Base-by-base conservation (phyloP, 805 yeast genomes). In the Pichia manshurica region DNA sequence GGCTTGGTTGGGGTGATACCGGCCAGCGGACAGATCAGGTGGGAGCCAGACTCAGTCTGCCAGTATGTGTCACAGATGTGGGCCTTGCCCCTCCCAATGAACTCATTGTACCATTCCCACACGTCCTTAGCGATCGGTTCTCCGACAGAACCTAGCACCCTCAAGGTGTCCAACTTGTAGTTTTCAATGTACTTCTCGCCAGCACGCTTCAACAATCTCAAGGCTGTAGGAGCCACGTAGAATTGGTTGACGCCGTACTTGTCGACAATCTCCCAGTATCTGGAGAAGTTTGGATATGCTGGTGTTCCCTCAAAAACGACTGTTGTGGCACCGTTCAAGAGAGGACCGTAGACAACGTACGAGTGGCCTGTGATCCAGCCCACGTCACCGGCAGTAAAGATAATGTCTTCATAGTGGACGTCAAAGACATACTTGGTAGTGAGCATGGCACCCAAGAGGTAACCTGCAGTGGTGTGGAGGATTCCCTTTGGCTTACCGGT, bases 361-460 rank as follows among this genome's bases (percentile, higher is more conserved):
- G 93, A 76, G 68, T 86, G 95, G 49, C 95, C 95, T 6, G 95
- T 86, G 60, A 86, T 84, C 95, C 95, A 86, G 60, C 95, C 95
- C 46, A 86, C 84, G 68, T 86, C 95, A 63, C 93, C 95, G 28
- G 95, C 93, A 16, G 93, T 85, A 74, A 86, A 86, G 48, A 86
- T 72, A 13, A 79, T 71, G 62, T 86, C 95, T 49, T 82, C 81
- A 37, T 77, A 74, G 59, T 85, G 89, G 36, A 84, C 73, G 65
- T 86, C 95, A 65, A 86, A 86, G 39, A 79, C 77, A 60, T 86
- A 86, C 60, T 81, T 81, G 58, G 88, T 81, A 42, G 91, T 79
- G 61, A 85, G 55, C 48, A 82, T 71, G 17, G 93, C 89, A 51
- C 86, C 84, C 49, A 86, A 70, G 52, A 86, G 68, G 64, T 80